Conservation (phyloP, 495 filamentous ascomycete genomes). For the Lepidopterella palustris region DNA sequence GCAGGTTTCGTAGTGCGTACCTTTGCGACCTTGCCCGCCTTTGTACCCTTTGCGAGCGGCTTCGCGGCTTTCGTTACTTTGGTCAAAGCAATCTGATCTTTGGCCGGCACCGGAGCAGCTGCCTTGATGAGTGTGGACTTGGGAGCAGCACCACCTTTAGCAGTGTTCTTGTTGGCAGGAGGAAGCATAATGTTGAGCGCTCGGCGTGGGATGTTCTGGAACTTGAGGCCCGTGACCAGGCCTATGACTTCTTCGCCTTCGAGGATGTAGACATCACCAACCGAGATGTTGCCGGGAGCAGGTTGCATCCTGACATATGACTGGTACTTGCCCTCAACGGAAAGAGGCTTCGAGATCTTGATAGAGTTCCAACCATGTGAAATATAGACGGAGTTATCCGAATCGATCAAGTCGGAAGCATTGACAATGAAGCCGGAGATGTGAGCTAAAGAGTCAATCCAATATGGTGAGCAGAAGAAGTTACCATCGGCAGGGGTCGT, state of each 20-base stretch:
- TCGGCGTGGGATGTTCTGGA: constrained; percentile 42
- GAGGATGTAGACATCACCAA: constrained; percentile 42
- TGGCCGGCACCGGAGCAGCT: constrained; percentile 4
- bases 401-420: constrained; percentile 43
- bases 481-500: constrained; percentile 39
- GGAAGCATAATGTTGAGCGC: constrained; percentile 39
- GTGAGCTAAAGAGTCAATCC: constrained; percentile 47
- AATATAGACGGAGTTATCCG: constrained; percentile 43
- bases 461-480: constrained; percentile 42
- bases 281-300: constrained; percentile 37
- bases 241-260: constrained; percentile 40
- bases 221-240: constrained; percentile 39
- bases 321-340: constrained; percentile 36
- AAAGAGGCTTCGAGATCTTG: constrained; percentile 35
- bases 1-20: constrained; percentile 21
- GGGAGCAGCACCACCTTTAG: background rate
- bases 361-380: constrained; percentile 41
- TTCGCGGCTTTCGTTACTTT: constrained; percentile 23
- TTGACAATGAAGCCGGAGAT: constrained; percentile 52
- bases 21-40: constrained; percentile 20
- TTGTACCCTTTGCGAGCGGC: constrained; percentile 17
- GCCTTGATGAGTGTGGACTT: constrained; percentile 20
- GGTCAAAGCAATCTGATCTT: constrained; percentile 4
- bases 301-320: constrained; percentile 43
- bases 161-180: constrained; percentile 27